These are phyloP conservation scores for Podospora australis DNA, from an alignment of 495 filamentous ascomycete species.

Conservation along the genomic window DNA sequence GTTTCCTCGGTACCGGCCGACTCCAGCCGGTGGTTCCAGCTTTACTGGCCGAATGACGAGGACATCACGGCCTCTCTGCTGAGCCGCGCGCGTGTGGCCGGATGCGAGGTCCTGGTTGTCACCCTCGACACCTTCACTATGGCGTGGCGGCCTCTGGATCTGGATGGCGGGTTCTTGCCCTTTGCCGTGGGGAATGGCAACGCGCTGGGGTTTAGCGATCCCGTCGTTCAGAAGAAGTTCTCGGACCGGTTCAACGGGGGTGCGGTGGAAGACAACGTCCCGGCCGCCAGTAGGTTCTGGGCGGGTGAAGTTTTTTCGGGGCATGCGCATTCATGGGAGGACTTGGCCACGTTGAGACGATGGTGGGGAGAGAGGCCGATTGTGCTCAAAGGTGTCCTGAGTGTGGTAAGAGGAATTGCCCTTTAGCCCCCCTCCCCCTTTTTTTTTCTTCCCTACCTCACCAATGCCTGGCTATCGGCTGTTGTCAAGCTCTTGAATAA, in stretches of 20 bases:
- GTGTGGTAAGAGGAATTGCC: too few species aligned
- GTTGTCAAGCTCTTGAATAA: too few species aligned
- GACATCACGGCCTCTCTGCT: constrained; percentile 55
- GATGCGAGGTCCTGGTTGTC: constrained; percentile 51
- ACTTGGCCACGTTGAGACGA: constrained; percentile 47
- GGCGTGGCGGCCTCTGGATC: constrained; percentile 56
- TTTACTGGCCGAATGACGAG: constrained; percentile 61
- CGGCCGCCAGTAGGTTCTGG: constrained; percentile 38
- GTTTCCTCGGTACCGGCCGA: constrained; percentile 2
- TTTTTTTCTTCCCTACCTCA: too few species aligned
- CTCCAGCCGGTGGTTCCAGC: constrained; percentile 50
- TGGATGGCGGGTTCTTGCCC: constrained; percentile 56
- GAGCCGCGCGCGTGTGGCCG: constrained; percentile 53
- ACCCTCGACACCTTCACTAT: constrained; percentile 58
- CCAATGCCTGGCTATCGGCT: too few species aligned
- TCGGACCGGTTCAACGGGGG: constrained; percentile 19
- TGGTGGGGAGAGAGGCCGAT: constrained; percentile 55
- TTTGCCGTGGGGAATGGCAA: constrained; percentile 45
- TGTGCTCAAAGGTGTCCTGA: constrained; percentile 41
- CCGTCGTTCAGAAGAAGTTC: constrained; percentile 49
- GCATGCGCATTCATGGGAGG: constrained; percentile 50
- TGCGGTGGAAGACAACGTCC: constrained; percentile 18
- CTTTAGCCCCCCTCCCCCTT: too few species aligned
- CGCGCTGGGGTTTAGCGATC: constrained; percentile 49
- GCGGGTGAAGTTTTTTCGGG: constrained; percentile 44